phyloP scores from a whole-genome alignment of 1,284 basidiomycete genomes.

The Malassezia caprae region DNA sequence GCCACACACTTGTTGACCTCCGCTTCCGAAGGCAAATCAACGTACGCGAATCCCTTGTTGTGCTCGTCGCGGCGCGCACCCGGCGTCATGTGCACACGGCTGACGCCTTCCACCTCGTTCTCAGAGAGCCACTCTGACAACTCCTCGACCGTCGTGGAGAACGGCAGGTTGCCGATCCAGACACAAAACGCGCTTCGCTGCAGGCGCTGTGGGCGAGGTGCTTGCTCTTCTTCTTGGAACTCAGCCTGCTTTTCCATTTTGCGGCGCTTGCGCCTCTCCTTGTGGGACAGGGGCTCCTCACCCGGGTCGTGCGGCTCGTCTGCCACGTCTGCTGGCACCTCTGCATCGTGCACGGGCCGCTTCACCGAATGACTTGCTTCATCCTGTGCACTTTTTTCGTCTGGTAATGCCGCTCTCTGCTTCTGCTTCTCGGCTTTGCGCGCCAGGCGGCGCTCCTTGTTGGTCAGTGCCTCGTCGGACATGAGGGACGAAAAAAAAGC shows the following conservation, averaged over 20 bases:
- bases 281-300: conserved; percentile 54
- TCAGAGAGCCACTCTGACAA: conserved; percentile 36
- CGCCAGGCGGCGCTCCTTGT: conserved; percentile 35
- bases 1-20: conserved; percentile 65
- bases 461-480: conserved; percentile 21
- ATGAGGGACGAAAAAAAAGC: conserved; percentile 3
- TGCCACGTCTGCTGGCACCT: neutral
- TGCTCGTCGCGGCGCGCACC: conserved; percentile 49
- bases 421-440: conserved; percentile 17
- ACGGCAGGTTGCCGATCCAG: conserved; percentile 45
- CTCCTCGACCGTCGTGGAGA: conserved; percentile 29
- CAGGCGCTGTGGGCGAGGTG: neutral
- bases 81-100: conserved; percentile 54
- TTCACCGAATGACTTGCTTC: neutral
- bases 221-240: neutral
- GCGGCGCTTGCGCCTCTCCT: conserved; percentile 37
- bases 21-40: conserved; percentile 75
- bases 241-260: conserved; percentile 20
- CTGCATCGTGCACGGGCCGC: neutral
- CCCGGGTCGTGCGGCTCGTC: neutral
- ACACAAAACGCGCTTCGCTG: conserved; percentile 57
- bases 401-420: conserved; percentile 2
- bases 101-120: conserved; percentile 48
- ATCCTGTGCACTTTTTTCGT: neutral
- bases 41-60: conserved; percentile 71